These are phyloP conservation scores for Anaeromyces robustus DNA, from an alignment of 192 early-diverging fungal species.

Conservation along the genomic window DNA sequence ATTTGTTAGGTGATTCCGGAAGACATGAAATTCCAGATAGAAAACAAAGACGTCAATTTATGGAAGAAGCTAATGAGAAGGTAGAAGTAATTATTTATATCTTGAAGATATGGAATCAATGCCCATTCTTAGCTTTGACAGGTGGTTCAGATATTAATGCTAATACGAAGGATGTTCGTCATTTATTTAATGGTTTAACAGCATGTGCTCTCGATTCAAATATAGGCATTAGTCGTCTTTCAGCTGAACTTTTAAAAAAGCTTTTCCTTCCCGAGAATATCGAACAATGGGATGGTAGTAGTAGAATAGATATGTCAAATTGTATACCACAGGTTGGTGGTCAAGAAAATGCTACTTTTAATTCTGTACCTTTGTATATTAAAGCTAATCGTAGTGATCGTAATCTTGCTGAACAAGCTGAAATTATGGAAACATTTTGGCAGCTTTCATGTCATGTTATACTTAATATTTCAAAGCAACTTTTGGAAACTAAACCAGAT, in stretches of 20 bases:
- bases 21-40: constrained; percentile 1
- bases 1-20: constrained; percentile 5
- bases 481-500: constrained; percentile 42
- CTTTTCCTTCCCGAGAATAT: constrained; percentile 58
- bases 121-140: constrained; percentile 58
- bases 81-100: constrained; percentile 65
- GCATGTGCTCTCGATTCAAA: constrained; percentile 58
- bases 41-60: constrained; percentile 8
- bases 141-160: constrained; percentile 48
- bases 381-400: constrained; percentile 26
- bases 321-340: too few relatives aligned
- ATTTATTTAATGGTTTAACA: constrained; percentile 55
- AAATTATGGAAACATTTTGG: constrained; percentile 69
- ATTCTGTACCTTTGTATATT: neutral
- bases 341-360: neutral
- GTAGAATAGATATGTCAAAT: constrained; percentile 2
- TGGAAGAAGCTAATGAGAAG: constrained; percentile 47
- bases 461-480: constrained; percentile 43
- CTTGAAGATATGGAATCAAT: constrained; percentile 54
- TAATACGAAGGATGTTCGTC: constrained; percentile 55
- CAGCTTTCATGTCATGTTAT: constrained; percentile 45
- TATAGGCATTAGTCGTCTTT: constrained; percentile 47
- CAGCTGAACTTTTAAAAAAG: constrained; percentile 53
- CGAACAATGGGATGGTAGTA: constrained; percentile 59
- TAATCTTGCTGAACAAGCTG: constrained; percentile 26